Evolutionary conservation across 2,329 filamentous ascomycete species (phyloP), one percentile per base, ranked within the genome.

Genomic region (Clonostachys chloroleuca): DNA sequence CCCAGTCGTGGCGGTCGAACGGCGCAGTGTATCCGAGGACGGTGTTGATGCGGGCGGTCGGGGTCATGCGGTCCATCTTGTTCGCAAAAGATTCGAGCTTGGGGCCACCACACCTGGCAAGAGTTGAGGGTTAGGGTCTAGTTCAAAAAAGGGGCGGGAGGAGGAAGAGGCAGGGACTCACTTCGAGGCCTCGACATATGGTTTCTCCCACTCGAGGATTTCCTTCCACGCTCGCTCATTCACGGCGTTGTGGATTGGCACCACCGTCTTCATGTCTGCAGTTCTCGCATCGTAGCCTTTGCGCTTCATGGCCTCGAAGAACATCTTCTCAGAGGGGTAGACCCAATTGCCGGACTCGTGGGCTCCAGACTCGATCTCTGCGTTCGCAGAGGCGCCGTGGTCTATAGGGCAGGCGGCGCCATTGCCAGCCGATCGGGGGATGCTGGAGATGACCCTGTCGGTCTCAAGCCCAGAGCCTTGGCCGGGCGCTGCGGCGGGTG

Each of bases 1-100:
- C 84, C 94, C 94, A 99, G 66, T 99, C 94, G 65, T 99, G 94
- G 30, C 94, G 78, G 69, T 99, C 94, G 66, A 99, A 99, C 2
- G 94, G 94, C 46, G 86, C 77, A 50, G 87, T 85, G 66, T 96
- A 97, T n/a, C 94, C 94, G 46, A 96, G 70, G 49, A 91, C 67
- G 5, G 84, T 88, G 66, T 95, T 95, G 55, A 94, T 67, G 49
- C 92, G 77, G 3, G 94, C 94, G 51, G 84, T 85, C 0, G 94
- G 94, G 5, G 89, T 94, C 72, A 96, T 73, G 49, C 72, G 73
- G 13, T 72, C 73, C 57, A 75, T 83, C 42, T 85, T 73, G 50
- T 95, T 95, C 5, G 84, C 82, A 63, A 99, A 99, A 5, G 84
- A 89, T 54, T 91, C 84, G 40, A 99, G 73, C 50, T 83, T 86